Evolutionary conservation across 2,329 filamentous ascomycete genomes (phyloP), one percentile per base, ranked within the genome.

Genomic region (Fusarium dlaminii): DNA sequence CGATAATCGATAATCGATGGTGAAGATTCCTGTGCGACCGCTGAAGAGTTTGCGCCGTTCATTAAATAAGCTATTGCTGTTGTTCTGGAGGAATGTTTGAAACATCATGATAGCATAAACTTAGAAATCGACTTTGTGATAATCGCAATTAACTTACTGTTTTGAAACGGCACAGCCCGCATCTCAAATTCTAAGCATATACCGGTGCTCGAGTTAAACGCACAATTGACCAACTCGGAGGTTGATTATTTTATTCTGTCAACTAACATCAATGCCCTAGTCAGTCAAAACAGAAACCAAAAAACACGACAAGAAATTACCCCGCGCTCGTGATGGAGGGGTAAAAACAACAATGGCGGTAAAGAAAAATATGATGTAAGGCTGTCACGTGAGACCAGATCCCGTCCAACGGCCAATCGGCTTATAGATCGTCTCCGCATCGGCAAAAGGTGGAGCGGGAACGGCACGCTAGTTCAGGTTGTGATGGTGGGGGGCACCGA

Each of bases 281-380:
- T 37, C 30, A 42, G 40, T 27, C n/a, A 29, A 67, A 64, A 57
- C n/a, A 36, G 24, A 54, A 48, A 45, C 32, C n/a, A 65, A 39
- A 45, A 42, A 51, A 54, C 30, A 18, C 2, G n/a, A 57, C 20
- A 52, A 59, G 62, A 55, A 68, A 68, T 72, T 74, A 74, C 71
- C 71, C 71, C 71, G 68, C 71, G 63, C 60, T 72, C 62, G 42
- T 56, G 55, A 74, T 70, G 58, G 71, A 71, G 71, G 71, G 71
- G 71, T 74, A 74, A 74, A 73, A 68, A 61, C 43, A 64, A 59
- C 37, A 70, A 59, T 30, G 55, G 55, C 52, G 63, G 57, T 66
- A 68, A 67, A 60, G 63, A 34, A 48, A 27, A 55, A 52, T n/a
- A 75, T 77, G 75, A 77, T 67, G 73, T 76, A 77, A 70, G 42